Evolutionary conservation across 768 basidiomycete species (phyloP).

Genomic region (Leccinum disarticulatum): DNA sequence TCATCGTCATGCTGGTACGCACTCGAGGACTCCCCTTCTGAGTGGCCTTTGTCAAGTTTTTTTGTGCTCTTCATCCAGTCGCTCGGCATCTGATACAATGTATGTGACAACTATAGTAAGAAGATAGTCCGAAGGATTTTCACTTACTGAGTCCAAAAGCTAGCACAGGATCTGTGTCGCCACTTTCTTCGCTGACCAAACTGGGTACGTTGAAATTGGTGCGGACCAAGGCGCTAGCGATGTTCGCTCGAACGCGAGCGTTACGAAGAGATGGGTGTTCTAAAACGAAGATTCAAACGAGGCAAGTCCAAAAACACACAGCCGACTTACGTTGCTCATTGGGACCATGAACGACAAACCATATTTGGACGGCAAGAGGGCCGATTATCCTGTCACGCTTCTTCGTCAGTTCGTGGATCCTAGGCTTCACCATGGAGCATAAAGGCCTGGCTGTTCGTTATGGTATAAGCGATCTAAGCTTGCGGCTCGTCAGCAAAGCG

Average conservation of each 20-base stretch:
- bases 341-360: slow-evolving; percentile 11
- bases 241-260: slow-evolving; percentile 15
- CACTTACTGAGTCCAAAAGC: slow-evolving; percentile 20
- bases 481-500: not conserved
- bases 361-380: slow-evolving; percentile 23
- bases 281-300: not conserved
- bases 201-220: not conserved
- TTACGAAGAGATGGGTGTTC: slow-evolving; percentile 9
- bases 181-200: not conserved
- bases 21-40: slow-evolving; percentile 5
- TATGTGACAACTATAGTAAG: not conserved
- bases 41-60: slow-evolving; percentile 10
- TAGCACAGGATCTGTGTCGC: not conserved
- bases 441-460: not conserved
- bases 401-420: slow-evolving; percentile 14
- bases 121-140: not conserved
- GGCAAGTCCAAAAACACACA: not conserved
- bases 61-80: slow-evolving; percentile 3
- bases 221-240: slow-evolving; percentile 18
- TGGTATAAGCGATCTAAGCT: not conserved
- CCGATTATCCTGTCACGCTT: slow-evolving; percentile 11
- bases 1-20: slow-evolving; percentile 24
- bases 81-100: slow-evolving; percentile 4
- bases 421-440: slow-evolving; percentile 10
- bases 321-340: slow-evolving; percentile 6